Evolutionary conservation across 176 grass and related monocot genomes (phyloP), one percentile per base, ranked within the genome.

Genomic region (Rhynchospora pubera): DNA sequence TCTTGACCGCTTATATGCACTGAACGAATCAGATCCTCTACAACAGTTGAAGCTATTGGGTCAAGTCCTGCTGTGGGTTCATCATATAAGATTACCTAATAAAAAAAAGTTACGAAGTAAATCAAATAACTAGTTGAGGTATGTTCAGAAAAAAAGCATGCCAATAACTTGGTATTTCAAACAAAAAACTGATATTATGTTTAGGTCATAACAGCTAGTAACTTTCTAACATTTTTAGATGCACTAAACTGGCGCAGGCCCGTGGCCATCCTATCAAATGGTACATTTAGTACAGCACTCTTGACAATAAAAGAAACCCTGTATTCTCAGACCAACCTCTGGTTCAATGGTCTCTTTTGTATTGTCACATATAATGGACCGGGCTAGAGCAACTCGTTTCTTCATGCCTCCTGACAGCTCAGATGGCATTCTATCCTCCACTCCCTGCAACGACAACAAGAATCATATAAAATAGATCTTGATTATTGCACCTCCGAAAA

Each of bases 351-450:
- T 79, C 72, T 94, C 90, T 85, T 94, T 94, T 47, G 90, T 91
- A 80, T 98, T 81, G 83, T 98, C 95, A 77, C 79, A 94, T 86
- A 98, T 98, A 83, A 98, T 98, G 7, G 95, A 94, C 53, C 95
- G 88, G 26, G 95, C 95, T 86, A 98, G 90, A 83, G 95, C 95
- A 81, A 98, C 95, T 87, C 95, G 92, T 79, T 98, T 98, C 93
- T 98, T 98, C 95, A 98, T 98, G 78, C 95, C 95, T 62, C 95
- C 95, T 48, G 95, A 98, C 53, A 98, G 85, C 83, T 98, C 95
- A 55, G 95, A 94, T 53, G 95, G 92, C 90, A 94, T 92, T 53
- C 77, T 87, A 32, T 98, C 87, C 83, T 98, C 95, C 19, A 98
- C 95, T 83, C 85, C 92, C 95, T 98, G 69, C 47, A 83, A 46